Percentiles rank a stretch among this genome's conserved stretches.
Evolutionary conservation across 495 filamentous ascomycete genomes (phyloP).

Genomic region (Penicillium cosmopolitanum): DNA sequence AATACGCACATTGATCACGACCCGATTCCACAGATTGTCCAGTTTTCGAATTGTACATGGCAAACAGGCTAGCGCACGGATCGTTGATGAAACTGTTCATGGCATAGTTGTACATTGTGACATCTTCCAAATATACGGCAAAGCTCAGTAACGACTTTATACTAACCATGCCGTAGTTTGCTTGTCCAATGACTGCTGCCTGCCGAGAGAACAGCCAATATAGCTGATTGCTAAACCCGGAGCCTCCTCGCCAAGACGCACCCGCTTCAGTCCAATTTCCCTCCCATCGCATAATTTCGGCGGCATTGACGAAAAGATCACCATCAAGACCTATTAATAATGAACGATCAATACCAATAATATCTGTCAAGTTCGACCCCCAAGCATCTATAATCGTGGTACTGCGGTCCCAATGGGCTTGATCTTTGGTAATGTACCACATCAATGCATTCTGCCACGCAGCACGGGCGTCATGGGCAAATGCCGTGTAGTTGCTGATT

Average conservation of each 20-base stretch:
- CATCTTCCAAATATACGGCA: constrained; percentile 44
- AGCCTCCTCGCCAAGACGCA: constrained; percentile 33
- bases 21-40: constrained; percentile 29
- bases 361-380: constrained; percentile 35
- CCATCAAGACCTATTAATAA: constrained; percentile 39
- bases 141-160: constrained; percentile 42
- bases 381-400: constrained; percentile 41
- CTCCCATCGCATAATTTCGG: constrained; percentile 46
- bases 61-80: constrained; percentile 24
- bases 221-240: constrained; percentile 40
- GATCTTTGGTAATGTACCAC: constrained; percentile 41
- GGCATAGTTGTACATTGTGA: constrained; percentile 39
- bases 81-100: constrained; percentile 33
- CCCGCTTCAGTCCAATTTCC: constrained; percentile 40
- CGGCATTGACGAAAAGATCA: constrained; percentile 39
- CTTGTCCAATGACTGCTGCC: constrained; percentile 37
- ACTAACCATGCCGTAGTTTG: constrained; percentile 11
- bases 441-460: constrained; percentile 43
- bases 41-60: constrained; percentile 12
- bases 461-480: constrained; percentile 35
- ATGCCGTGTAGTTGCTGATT: constrained; percentile 36
- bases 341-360: constrained; percentile 35
- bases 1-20: constrained; percentile 12
- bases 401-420: constrained; percentile 32
- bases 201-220: constrained; percentile 45